Evolutionary conservation across 306 rosid genomes (phyloP).

Genomic region (Gastrolobium villosum): DNA sequence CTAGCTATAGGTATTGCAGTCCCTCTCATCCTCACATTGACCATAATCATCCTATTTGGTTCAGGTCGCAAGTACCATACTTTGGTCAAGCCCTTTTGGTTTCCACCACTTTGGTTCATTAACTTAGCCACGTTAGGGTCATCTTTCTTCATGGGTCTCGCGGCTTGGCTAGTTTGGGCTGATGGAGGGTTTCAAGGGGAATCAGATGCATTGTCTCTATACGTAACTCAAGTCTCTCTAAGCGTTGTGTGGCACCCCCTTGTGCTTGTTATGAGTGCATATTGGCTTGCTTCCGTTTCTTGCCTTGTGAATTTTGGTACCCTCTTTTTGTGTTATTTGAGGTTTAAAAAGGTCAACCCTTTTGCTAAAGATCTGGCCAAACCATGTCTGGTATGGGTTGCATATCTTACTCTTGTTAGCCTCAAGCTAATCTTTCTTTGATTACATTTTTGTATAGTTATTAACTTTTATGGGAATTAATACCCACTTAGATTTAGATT

Average conservation of each 20-base stretch:
- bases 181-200: slow-evolving; percentile 70
- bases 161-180: slow-evolving; percentile 86
- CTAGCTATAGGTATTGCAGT: slow-evolving; percentile 56
- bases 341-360: slow-evolving; percentile 62
- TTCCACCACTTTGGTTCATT: slow-evolving; percentile 72
- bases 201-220: slow-evolving; percentile 58
- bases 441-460: slow-evolving; percentile 13
- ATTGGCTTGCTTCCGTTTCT: slow-evolving; percentile 49
- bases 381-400: slow-evolving; percentile 60
- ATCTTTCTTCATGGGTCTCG: slow-evolving; percentile 69
- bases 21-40: slow-evolving; percentile 55
- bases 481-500: slow-evolving; percentile 17
- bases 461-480: slow-evolving; percentile 1
- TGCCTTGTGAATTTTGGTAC: slow-evolving; percentile 56
- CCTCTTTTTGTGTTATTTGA: slow-evolving; percentile 53
- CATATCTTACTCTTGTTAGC: slow-evolving; percentile 55
- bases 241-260: slow-evolving; percentile 75
- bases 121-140: slow-evolving; percentile 59
- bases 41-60: slow-evolving; percentile 57
- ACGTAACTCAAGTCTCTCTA: slow-evolving; percentile 55
- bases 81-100: slow-evolving; percentile 61
- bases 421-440: slow-evolving; percentile 48
- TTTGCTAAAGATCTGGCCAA: slow-evolving; percentile 67
- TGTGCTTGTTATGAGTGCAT: slow-evolving; percentile 57
- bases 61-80: slow-evolving; percentile 54